Base-by-base conservation (phyloP, 768 basidiomycete genomes). In the Hortiboletus campestris region DNA sequence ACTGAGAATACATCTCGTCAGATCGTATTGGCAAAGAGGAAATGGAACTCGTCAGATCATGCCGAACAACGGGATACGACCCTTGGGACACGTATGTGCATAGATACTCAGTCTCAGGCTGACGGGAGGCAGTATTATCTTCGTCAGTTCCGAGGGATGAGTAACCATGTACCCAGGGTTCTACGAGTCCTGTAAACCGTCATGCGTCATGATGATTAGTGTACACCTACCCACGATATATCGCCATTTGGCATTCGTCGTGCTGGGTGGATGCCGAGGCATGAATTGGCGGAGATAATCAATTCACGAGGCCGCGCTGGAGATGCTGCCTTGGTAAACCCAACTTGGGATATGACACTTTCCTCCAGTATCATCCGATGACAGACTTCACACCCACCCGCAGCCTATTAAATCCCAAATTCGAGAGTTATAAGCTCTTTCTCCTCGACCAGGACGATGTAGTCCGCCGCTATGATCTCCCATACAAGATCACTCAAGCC, bases 361-460 rank as follows among this genome's bases (percentile, higher is more conserved):
- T 34, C 41, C 16, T 40, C 22, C 34, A 19, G 28, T 11, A 35
- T 32, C 58, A 17, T 34, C 40, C 49, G 32, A 76, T 75, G 74
- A 38, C 74, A 41, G 63, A 60, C 49, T 84, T 85, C 61, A 65
- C 62, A n/a, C 70, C 77, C 11, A 72, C 79, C 7, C 80, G 81
- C 40, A 65, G 76, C 31, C 78, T 93, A 16, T 70, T 89, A 25
- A 93, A 94, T 62, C 84, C 89, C 2, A 88, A 87, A 61, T 94
- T 94, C 54, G 91, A 94, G 60, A 89, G 88, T 2, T 94, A 94
- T 69, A 89, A 82, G 60, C 78, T 94, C 28, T 78, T 85, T 57
- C 73, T 83, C 4, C 74, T 90, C 34, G 67, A 76, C 12, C 84
- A 85, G 60, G 81, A 85, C n/a, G 73, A 80, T 9, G 77, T 88